Evolutionary conservation across 768 basidiomycete species (phyloP).

Genomic region (Kwoniella mangroviensis): DNA sequence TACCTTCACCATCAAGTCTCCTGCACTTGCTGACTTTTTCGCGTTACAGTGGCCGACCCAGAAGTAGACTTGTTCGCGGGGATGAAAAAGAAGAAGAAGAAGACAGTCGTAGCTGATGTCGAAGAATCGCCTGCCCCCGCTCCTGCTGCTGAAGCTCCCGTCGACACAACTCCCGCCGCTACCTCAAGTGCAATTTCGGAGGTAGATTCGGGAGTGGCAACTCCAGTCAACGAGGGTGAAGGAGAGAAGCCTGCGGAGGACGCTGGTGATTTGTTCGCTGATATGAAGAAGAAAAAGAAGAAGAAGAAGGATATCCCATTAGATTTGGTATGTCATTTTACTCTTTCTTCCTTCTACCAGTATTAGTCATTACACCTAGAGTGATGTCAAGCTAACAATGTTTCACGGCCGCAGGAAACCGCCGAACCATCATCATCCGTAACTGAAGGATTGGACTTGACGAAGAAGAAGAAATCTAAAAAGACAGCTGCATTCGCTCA

Average conservation of each 20-base stretch:
- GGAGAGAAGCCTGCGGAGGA: slow-evolving; percentile 51
- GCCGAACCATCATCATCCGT: slow-evolving; percentile 35
- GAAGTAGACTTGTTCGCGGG: slow-evolving; percentile 60
- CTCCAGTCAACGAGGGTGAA: slow-evolving; percentile 20
- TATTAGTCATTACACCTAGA: too few species aligned
- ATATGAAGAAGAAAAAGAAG: slow-evolving; percentile 93
- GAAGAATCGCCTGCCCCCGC: slow-evolving; percentile 15
- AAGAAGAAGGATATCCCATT: slow-evolving; percentile 64
- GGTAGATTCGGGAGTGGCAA: slow-evolving; percentile 22
- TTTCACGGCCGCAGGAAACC: too few species aligned
- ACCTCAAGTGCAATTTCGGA: slow-evolving; percentile 20
- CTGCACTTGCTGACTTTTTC: slow-evolving; percentile 7
- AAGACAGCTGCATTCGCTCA: slow-evolving; percentile 72
- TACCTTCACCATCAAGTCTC: neutral
- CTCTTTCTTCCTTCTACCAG: neutral
- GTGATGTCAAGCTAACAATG: too few species aligned
- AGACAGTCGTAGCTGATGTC: slow-evolving; percentile 47
- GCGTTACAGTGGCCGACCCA: slow-evolving; percentile 51
- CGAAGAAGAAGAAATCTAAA: slow-evolving; percentile 65
- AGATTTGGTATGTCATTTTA: slow-evolving; percentile 48
- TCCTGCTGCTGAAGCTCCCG: slow-evolving; percentile 2
- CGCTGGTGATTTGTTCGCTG: slow-evolving; percentile 85
- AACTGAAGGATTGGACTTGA: slow-evolving; percentile 51
- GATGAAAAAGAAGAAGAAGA: slow-evolving; percentile 62
- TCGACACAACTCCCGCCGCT: slow-evolving; percentile 14